Base-by-base conservation (phyloP, 139 green algal genomes). In the Auxenochlorella pyrenoidosa region DNA sequence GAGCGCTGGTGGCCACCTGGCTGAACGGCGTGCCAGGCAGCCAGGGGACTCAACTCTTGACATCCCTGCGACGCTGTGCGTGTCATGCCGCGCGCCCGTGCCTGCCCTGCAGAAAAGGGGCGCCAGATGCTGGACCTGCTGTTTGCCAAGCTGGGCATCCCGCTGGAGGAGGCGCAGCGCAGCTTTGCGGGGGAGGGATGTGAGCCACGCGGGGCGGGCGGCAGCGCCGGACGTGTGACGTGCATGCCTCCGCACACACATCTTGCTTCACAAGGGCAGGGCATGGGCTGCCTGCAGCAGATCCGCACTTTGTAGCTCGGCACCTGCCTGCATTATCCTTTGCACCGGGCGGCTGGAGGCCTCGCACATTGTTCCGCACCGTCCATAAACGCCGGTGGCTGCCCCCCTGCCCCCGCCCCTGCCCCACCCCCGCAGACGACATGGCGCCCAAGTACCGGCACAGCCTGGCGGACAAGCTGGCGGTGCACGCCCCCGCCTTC, bases 71-170 rank as follows among this genome's bases (percentile, higher is more conserved):
- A 1, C 8, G n/a, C 34, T 41, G 68, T 12, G 5, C 68, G 22
- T 34, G 68, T 34, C n/a, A 44, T 12, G 4, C 68, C 3, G 32
- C 13, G n/a, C n/a, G 2, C 30, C 26, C 72, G 5, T 34, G 3
- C 34, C 76, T 24, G 63, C 40, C 41, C 40, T 34, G 80, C 80
- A 38, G 93, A 97, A 41, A 92, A 92, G 24, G 96, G 96, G 1
- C 84, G 88, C 8, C 58, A 94, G 21, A 81, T 91, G 30, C 81
- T 99, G 68, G 75, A 95, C 47, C 88, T 94, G 40, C 88, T 99
- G 80, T 88, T 99, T 28, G 95, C 88, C 8, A 89, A 94, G 81
- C 93, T 98, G 84, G 96, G 96, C 63, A 88, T 98, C 40, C 90
- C 93, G 4, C 83, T 95, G 16, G 83, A 88, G 43, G 81, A 96